A percentile compares a stretch with the other conserved stretches of the same genome.
Evolutionary conservation across 2,329 filamentous ascomycete species (phyloP).

Genomic region (Aspergillus udagawae): DNA sequence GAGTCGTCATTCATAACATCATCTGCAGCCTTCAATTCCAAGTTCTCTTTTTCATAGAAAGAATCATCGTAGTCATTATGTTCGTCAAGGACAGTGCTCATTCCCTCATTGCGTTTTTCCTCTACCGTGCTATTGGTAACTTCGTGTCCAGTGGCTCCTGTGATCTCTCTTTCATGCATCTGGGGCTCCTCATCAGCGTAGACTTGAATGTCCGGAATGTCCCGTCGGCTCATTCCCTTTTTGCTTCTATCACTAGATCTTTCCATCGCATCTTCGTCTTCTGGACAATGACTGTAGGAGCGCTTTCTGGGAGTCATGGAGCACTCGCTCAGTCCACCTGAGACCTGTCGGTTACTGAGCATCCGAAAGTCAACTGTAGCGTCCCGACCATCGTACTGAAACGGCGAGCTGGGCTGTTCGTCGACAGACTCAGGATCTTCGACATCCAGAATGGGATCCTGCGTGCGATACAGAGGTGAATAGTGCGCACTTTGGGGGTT

Average conservation of each 20-base stretch:
- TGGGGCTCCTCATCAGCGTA: conserved; percentile 26
- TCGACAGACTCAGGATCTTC: conserved; percentile 20
- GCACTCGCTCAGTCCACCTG: conserved; percentile 7
- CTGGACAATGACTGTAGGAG: conserved; percentile 19
- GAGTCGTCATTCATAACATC: conserved; percentile 28
- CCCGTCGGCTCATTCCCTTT: conserved; percentile 22
- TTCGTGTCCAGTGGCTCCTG: conserved; percentile 11
- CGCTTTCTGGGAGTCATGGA: conserved; percentile 20
- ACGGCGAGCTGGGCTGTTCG: conserved; percentile 35
- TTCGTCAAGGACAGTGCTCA: conserved; percentile 39
- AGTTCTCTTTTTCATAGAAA: conserved; percentile 19
- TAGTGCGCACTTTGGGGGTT: conserved; percentile 9
- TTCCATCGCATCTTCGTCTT: conserved; percentile 6
- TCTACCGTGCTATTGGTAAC: conserved; percentile 35
- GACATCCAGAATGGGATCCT: conserved; percentile 14
- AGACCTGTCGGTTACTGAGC: conserved; percentile 12
- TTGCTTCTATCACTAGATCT: conserved; percentile 21
- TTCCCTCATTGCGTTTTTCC: conserved; percentile 38
- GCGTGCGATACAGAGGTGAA: conserved; percentile 15
- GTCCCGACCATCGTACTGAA: conserved; percentile 30
- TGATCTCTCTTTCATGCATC: conserved; percentile 15
- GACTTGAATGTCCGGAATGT: conserved; percentile 21
- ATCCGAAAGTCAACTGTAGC: conserved; percentile 31
- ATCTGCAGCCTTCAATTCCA: conserved; percentile 20
- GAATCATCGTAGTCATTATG: conserved; percentile 14